Evolutionary conservation across 139 green algal genomes (phyloP), one percentile per base, ranked within the genome.

Genomic region (Tetradesmus obliquus): DNA sequence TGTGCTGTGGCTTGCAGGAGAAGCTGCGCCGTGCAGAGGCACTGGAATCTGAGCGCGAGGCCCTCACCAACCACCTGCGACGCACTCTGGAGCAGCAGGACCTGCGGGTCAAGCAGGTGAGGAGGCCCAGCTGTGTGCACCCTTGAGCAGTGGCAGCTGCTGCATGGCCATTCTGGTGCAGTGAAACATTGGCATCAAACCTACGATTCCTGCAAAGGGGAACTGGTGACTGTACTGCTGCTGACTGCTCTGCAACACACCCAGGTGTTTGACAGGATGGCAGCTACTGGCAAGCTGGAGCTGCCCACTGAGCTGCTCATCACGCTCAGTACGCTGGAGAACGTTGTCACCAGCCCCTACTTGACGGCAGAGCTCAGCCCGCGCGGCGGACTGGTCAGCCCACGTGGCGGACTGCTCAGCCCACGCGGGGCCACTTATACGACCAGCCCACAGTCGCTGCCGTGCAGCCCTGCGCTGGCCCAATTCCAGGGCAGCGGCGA

Each of bases 21-120:
- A 94, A 94, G 90, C 19, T 87, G 24, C 82, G 69, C 20, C 89
- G 91, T 51, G 91, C 83, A 4, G 89, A 93, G 5, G 82, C 85
- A 69, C 89, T 95, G 62, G 91, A 72, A 57, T 76, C 32, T 53
- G 72, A 93, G 58, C 91, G 93, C 0, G 54, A 62, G 24, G 82
- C 86, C 19, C 81, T 95, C 51, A 60, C 76, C 1, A 53, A 69
- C 3, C 71, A 90, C 55, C 19, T 90, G 13, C 79, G 76, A 15
- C 60, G 58, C 0, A 83, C 53, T 15, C 55, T 92, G 32, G 66
- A 76, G 24, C 58, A 92, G 82, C 88, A 93, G 72, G 84, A 89
- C 8, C 45, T 74, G 53, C 86, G 91, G 51, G 62, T 91, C 71
- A 88, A 93, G 60, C 71, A 88, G 51, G 92, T 94, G 76, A 89